Evolutionary conservation across 805 yeast species (phyloP).

Genomic region (Wickerhamomyces canadensis): DNA sequence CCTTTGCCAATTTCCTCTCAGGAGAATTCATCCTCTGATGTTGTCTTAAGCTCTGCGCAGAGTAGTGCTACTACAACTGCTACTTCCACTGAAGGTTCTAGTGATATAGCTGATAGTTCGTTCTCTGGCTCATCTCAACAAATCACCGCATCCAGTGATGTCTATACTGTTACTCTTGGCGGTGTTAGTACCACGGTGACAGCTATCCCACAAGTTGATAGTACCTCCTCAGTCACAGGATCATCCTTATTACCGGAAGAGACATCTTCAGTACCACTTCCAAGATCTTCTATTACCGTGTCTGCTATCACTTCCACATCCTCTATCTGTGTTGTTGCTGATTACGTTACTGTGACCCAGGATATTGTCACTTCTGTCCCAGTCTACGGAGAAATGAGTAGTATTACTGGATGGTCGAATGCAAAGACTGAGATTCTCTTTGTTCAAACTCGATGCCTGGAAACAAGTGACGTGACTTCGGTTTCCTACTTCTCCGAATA

Average conservation of each 20-base stretch:
- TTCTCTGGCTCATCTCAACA: too few species aligned
- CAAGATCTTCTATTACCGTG: background rate
- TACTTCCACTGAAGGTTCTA: too few species aligned
- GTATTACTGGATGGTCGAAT: constrained; percentile 21
- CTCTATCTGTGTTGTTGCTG: constrained; percentile 18
- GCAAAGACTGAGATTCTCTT: constrained; percentile 10
- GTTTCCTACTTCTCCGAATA: constrained; percentile 16
- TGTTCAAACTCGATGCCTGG: constrained; percentile 19
- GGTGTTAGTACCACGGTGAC: background rate
- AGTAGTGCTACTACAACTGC: too few species aligned
- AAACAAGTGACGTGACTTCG: constrained; percentile 13
- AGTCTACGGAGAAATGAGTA: constrained; percentile 10
- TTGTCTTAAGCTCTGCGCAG: too few species aligned
- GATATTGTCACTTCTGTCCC: constrained; percentile 19
- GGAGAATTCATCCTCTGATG: background rate
- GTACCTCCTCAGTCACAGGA: too few species aligned
- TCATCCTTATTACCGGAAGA: background rate
- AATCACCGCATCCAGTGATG: too few species aligned
- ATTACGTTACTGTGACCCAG: constrained; percentile 19
- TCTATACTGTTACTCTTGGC: too few species aligned
- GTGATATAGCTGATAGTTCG: too few species aligned
- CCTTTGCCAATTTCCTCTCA: background rate
- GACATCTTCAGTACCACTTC: background rate
- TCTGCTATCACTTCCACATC: constrained; percentile 17
- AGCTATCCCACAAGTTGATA: background rate